Base-by-base conservation (phyloP, 2,329 filamentous ascomycete species). In the Fusarium pilosicola region DNA sequence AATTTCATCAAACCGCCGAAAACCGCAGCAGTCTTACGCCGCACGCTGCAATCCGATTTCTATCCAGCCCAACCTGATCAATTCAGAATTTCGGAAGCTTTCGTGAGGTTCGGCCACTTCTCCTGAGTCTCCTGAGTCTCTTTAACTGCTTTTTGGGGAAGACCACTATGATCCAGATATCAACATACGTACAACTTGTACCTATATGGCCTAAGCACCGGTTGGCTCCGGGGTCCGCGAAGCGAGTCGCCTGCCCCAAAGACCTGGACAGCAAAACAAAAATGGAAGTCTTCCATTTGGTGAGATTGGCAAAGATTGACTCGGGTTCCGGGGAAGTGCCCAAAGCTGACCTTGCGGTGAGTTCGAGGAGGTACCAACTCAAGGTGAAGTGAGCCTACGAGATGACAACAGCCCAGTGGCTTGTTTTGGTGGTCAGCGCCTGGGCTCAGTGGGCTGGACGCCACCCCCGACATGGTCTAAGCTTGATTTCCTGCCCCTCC, bases 371-470 rank as follows among this genome's bases (percentile, higher is more conserved):
- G 62, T 59, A 36, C 34, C 41, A 48, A 68, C 36, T 62, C 65
- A 57, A 74, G 65, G 62, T 68, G 71, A 74, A 42, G 46, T 72
- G 32, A 60, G 51, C 34, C 49, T 44, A 42, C 26, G 22, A 18
- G 28, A 17, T 51, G 48, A 51, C 30, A 51, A 38, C 30, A 57
- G 65, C 42, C 36, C 30, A 55, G 65, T 71, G 68, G 68, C 62
- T 59, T 55, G 55, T 72, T 72, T 70, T 69, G 71, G 71, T 77
- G 71, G 75, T 77, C 73, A 77, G 74, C 73, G 64, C 34, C 61
- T 70, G 52, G 39, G 14, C 32, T 34, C 32, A 34, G 32, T 34
- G 32, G 32, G 46, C 61, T 70, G 65, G 65, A 64, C 72, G 69
- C 71, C 65, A 74, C 74, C 65, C 68, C 73, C 75, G 63, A 63